Conservation (phyloP, 164 flowering plant species). For the Protea cynaroides region DNA sequence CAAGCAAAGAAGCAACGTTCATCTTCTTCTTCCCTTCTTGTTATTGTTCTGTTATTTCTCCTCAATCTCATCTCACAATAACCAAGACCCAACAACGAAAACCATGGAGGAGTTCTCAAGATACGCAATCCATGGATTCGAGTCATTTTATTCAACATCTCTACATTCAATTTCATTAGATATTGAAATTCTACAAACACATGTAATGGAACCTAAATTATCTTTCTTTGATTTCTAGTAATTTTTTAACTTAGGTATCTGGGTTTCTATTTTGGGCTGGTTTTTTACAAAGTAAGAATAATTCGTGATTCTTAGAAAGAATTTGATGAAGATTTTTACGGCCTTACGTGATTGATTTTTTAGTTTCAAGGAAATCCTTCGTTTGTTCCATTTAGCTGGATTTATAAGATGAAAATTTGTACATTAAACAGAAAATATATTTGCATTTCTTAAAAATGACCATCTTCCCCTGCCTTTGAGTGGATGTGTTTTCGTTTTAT, state of each 20-base stretch:
- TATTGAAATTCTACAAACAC: slow-evolving; percentile 47
- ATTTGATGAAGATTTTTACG: too few relatives aligned
- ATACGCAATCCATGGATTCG: slow-evolving; percentile 57
- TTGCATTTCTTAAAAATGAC: neutral
- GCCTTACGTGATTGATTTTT: neutral
- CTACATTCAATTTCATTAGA: slow-evolving; percentile 50
- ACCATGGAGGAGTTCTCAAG: slow-evolving; percentile 93
- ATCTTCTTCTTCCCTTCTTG: slow-evolving; percentile 11
- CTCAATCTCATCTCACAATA: slow-evolving; percentile 21
- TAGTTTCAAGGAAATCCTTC: neutral
- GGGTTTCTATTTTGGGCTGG: neutral
- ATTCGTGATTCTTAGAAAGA: neutral
- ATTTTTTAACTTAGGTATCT: neutral
- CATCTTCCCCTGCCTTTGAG: too few relatives aligned
- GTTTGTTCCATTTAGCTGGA: neutral
- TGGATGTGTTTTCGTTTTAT: neutral
- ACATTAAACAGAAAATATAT: neutral
- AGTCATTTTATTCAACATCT: slow-evolving; percentile 15
- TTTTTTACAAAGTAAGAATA: too few relatives aligned
- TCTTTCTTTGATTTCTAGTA: neutral
- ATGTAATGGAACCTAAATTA: slow-evolving; percentile 33
- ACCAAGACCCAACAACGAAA: slow-evolving; percentile 47
- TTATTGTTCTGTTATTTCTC: slow-evolving; percentile 10
- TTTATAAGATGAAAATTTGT: neutral
- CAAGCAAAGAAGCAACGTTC: too few relatives aligned